phyloP scores from a whole-genome alignment of 2,329 filamentous ascomycete species.

The Aspergillus carbonarius region DNA sequence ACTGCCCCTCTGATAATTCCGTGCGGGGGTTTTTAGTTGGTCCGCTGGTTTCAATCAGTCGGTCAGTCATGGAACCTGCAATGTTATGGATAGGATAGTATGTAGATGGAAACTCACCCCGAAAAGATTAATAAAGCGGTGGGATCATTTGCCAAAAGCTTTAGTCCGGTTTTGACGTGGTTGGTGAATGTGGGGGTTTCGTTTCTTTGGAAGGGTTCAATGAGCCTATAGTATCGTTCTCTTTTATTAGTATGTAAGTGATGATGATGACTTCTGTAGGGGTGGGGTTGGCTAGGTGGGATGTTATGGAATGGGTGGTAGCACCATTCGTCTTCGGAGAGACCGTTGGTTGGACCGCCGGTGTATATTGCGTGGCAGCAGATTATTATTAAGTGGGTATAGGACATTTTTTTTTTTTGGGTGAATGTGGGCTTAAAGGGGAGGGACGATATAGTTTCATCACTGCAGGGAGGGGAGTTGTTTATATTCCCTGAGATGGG shows the following conservation, averaged over 20 bases:
- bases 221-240: slow-evolving; percentile 59
- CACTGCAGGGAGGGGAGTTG: too few relatives aligned
- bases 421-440: not conserved
- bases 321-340: slow-evolving; percentile 61
- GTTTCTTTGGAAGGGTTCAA: slow-evolving; percentile 73
- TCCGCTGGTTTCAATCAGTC: slow-evolving; percentile 46
- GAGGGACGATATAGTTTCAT: too few relatives aligned
- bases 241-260: not conserved
- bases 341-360: slow-evolving; percentile 55
- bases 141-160: slow-evolving; percentile 49
- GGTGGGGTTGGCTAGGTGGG: not conserved
- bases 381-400: slow-evolving; percentile 67
- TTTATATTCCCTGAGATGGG: too few relatives aligned
- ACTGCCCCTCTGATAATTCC: slow-evolving; percentile 59
- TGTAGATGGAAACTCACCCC: slow-evolving; percentile 52
- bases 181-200: slow-evolving; percentile 77
- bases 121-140: slow-evolving; percentile 66
- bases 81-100: too few relatives aligned
- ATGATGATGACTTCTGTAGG: not conserved
- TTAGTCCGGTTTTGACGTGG: slow-evolving; percentile 68
- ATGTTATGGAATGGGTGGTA: not conserved
- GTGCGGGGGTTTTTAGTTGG: slow-evolving; percentile 60
- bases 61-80: too few relatives aligned
- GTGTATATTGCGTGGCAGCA: slow-evolving; percentile 82
- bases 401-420: not conserved